Conservation (phyloP, 805 yeast genomes). For the Lachancea sp. region DNA sequence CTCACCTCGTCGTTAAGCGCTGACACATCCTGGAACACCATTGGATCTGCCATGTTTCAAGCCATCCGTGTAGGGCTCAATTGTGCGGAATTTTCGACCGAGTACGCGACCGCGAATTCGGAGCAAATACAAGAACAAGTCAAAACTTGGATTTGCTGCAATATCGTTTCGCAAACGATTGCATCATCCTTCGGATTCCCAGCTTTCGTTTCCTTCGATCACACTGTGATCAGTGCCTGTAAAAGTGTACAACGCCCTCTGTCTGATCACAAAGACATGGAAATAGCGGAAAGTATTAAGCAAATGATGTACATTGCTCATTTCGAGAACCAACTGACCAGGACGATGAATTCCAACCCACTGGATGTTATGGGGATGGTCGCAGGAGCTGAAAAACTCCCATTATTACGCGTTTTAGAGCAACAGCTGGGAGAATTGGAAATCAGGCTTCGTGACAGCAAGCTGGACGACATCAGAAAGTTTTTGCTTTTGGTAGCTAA, state of each 20-base stretch:
- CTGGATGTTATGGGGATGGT: slow-evolving; percentile 60
- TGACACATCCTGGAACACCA: slow-evolving; percentile 92
- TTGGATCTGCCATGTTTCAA: slow-evolving; percentile 87
- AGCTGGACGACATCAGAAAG: slow-evolving; percentile 61
- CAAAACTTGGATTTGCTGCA: slow-evolving; percentile 91
- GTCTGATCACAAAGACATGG: slow-evolving; percentile 17
- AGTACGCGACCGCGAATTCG: slow-evolving; percentile 39
- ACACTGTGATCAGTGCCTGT: slow-evolving; percentile 52
- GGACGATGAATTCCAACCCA: slow-evolving; percentile 65
- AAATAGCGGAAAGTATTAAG: slow-evolving; percentile 53
- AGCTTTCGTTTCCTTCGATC: slow-evolving; percentile 80
- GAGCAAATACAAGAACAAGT: slow-evolving; percentile 64
- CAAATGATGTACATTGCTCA: slow-evolving; percentile 79
- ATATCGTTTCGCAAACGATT: slow-evolving; percentile 80
- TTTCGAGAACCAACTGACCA: slow-evolving; percentile 79
- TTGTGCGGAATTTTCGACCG: slow-evolving; percentile 61
- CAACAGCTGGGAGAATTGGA: slow-evolving; percentile 76
- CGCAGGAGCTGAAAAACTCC: slow-evolving; percentile 63
- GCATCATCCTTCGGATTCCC: slow-evolving; percentile 95
- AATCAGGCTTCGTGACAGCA: slow-evolving; percentile 36
- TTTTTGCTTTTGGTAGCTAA: slow-evolving; percentile 67
- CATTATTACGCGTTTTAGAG: slow-evolving; percentile 63
- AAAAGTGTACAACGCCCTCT: slow-evolving; percentile 27
- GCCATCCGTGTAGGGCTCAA: slow-evolving; percentile 91
- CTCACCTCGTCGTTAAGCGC: slow-evolving; percentile 90